These are phyloP conservation scores for Yamadazyma membranifaciens DNA, from an alignment of 1,139 yeast genomes.

Conservation along the genomic window DNA sequence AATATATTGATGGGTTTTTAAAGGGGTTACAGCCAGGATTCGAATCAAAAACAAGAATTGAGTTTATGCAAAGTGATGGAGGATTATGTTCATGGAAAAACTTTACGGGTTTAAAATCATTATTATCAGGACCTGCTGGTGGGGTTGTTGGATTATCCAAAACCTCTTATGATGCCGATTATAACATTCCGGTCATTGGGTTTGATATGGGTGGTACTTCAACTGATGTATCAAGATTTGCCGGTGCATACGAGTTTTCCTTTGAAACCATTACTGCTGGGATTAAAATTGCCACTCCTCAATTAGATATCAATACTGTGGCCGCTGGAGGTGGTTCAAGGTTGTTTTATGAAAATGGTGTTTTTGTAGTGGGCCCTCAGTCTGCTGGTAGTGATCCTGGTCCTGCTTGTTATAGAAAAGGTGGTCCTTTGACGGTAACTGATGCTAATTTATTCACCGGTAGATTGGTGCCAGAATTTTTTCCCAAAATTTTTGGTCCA, in stretches of 20 bases:
- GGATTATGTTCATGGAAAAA: constrained; percentile 49
- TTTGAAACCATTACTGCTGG: constrained; percentile 56
- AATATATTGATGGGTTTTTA: constrained; percentile 60
- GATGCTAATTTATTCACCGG: constrained; percentile 56
- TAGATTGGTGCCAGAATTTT: constrained; percentile 46
- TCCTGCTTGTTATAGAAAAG: constrained; percentile 57
- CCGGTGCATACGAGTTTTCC: constrained; percentile 48
- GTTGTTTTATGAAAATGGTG: constrained; percentile 47
- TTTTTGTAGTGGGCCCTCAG: constrained; percentile 55
- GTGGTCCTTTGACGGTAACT: constrained; percentile 56
- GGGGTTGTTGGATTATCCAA: constrained; percentile 58
- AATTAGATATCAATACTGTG: constrained; percentile 55
- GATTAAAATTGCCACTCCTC: constrained; percentile 56
- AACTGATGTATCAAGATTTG: constrained; percentile 51
- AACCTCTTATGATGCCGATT: constrained; percentile 43
- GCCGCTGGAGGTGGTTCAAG: constrained; percentile 64
- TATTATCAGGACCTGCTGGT: constrained; percentile 60
- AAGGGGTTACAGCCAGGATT: constrained; percentile 55
- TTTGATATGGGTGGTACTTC: constrained; percentile 66
- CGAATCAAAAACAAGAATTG: constrained; percentile 26
- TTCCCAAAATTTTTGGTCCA: constrained; percentile 56
- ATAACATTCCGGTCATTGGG: constrained; percentile 46
- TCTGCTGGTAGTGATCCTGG: constrained; percentile 60
- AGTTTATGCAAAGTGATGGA: constrained; percentile 62
- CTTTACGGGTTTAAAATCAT: constrained; percentile 51